Evolutionary conservation across 1,284 basidiomycete species (phyloP), one percentile per base, ranked within the genome.

Genomic region (Tetrapyrgos nigripes): DNA sequence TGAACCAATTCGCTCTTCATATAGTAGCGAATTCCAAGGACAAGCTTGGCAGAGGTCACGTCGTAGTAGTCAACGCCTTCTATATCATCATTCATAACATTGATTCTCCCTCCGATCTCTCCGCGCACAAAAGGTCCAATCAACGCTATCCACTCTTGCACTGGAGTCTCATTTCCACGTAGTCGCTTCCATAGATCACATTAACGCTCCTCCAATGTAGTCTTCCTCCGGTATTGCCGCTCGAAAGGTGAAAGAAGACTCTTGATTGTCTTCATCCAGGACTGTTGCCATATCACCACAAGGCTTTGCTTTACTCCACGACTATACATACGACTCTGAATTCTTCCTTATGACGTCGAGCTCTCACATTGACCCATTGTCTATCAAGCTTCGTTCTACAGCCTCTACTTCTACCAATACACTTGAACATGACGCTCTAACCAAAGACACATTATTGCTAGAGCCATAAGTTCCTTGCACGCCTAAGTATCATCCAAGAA

Each of bases 41-140:
- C 0, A 40, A 40, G 19, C 6, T 9, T n/a, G 17, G 37, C 13
- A 40, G 19, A 40, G 92, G 91, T 0, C 85, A 93, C 66, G 88
- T 92, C 50, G 83, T 94, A 46, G 81, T 96, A 23, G 83, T 89
- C 31, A 94, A 97, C 67, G 94, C 86, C 0, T 93, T 97, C 26
- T 95, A 88, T 68, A 76, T 97, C 59, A 73, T 96, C 64, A 79
- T 97, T 21, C 94, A 98, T 78, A 96, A 93, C 74, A 87, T 97
- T 69, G 96, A 98, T 67, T 83, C 89, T 0, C 81, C 87, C 0
- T 75, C n/a, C n/a, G n/a, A n/a, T n/a, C 84, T 2, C 78, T 96
- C 26, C 89, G 93, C 43, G 73, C 81, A 1, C 67, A 82, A 19
- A 88, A 87, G 66, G 78, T 84, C 27, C 85, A 84, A 69, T 77